Evolutionary conservation across 768 basidiomycete genomes (phyloP), one percentile per base, ranked within the genome.

Genomic region (Podaxis sp.): DNA sequence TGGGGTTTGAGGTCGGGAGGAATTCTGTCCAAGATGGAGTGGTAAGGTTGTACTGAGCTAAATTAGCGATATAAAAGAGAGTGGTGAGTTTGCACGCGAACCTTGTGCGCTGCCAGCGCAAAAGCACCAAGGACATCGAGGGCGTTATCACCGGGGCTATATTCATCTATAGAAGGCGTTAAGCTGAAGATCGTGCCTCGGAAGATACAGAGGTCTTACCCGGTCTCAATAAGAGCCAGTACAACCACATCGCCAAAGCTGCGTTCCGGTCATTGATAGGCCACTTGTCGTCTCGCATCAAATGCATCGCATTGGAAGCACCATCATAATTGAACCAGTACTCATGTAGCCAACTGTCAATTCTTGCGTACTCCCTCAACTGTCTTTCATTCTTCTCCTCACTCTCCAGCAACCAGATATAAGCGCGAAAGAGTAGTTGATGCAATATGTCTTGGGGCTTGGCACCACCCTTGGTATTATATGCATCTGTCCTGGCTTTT

Each of bases 341-440:
- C 60, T 81, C 80, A 67, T 76, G 77, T 46, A 93, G 71, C 90
- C 91, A 93, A 0, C 67, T 67, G 59, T 86, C 83, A 61, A 92
- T 81, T 44, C 70, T 68, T 4, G 84, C 90, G 68, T 87, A 92
- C 24, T 85, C 84, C n/a, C 84, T 71, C n/a, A 93, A 80, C 70
- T 92, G 91, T 51, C 54, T 71, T 66, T 83, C 83, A 67, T 93
- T 93, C 70, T 83, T 87, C 48, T 85, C 89, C 30, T 89, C 89
- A 67, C 92, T 89, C 76, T 95, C 93, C 52, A 94, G 76, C 80
- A 93, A 82, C 86, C 94, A 86, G 40, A 91, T 74, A 69, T 89
- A 93, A 28, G 86, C 82, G 30, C 83, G 82, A 79, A 86, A 89
- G 4, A 93, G 81, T 13, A 84, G 69, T n/a, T 85, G 78, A 24